phyloP scores from a whole-genome alignment of 345 rosid genomes.

The Heritiera littoralis region DNA sequence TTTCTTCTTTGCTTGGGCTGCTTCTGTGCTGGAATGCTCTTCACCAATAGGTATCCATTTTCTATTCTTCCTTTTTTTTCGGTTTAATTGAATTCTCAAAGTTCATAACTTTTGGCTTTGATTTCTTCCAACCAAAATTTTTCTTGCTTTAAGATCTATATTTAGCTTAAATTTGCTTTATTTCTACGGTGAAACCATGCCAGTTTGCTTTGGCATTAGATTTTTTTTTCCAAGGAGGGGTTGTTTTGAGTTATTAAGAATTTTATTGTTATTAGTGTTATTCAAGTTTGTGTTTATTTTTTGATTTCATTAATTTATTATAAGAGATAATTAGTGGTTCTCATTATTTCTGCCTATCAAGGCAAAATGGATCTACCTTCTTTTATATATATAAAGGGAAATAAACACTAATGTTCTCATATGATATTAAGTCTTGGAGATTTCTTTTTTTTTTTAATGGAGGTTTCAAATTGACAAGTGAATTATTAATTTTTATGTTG shows the following conservation, averaged over 20 bases:
- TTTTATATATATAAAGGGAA: too few species aligned
- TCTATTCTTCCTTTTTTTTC: neutral
- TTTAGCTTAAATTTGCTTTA: neutral
- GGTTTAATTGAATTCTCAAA: conserved; percentile 14
- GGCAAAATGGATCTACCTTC: neutral
- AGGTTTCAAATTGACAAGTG: neutral
- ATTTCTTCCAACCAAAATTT: neutral
- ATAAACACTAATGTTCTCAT: too few species aligned
- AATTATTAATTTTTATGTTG: neutral
- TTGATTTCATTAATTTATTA: neutral
- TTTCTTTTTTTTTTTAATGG: neutral
- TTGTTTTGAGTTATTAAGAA: neutral
- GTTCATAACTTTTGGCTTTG: conserved; percentile 3
- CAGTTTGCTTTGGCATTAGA: neutral
- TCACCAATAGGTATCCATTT: conserved; percentile 70
- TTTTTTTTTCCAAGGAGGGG: neutral
- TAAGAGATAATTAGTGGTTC: too few species aligned
- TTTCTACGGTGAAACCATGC: neutral
- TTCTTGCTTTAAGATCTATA: neutral
- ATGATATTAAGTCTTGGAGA: neutral
- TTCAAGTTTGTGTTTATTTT: conserved; percentile 3
- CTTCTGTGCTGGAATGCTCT: conserved; percentile 84
- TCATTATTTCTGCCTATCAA: neutral
- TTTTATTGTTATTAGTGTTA: neutral
- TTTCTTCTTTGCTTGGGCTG: conserved; percentile 68